Percentiles rank a stretch among this genome's conserved stretches.
Evolutionary conservation across 345 rosid genomes (phyloP).

Genomic region (Rhizophora apiculata): DNA sequence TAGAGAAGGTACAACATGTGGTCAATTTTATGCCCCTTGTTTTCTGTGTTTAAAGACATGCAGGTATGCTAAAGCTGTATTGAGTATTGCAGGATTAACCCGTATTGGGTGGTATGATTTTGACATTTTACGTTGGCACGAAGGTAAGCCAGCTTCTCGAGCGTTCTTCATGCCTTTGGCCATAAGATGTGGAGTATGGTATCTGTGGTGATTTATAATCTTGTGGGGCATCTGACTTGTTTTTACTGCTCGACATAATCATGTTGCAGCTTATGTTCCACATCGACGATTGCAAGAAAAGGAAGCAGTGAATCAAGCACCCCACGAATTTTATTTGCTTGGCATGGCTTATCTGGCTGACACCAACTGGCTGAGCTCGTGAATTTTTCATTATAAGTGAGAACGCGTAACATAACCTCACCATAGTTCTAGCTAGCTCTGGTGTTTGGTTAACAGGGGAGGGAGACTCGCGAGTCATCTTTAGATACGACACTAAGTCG

Average conservation of each 20-base stretch:
- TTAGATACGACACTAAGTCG: too few species aligned
- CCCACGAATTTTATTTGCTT: neutral
- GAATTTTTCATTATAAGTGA: too few species aligned
- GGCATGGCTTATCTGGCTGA: too few species aligned
- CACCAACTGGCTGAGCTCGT: too few species aligned
- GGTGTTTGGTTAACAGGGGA: too few species aligned
- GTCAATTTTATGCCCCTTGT: too few species aligned
- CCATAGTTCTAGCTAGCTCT: too few species aligned
- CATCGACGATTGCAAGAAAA: constrained; percentile 45
- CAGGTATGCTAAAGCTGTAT: neutral
- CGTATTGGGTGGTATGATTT: constrained; percentile 53
- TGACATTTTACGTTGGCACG: constrained; percentile 70
- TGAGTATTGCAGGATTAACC: constrained; percentile 52
- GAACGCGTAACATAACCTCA: too few species aligned
- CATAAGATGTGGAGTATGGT: neutral
- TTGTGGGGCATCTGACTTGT: neutral
- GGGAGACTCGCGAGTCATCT: too few species aligned
- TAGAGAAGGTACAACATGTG: constrained; percentile 49
- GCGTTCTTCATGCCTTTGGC: neutral
- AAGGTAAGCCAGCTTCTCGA: constrained; percentile 43
- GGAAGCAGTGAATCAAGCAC: constrained; percentile 16
- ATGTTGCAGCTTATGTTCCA: constrained; percentile 71
- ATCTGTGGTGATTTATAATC: neutral
- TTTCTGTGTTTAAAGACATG: too few species aligned
- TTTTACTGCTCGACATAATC: neutral